Evolutionary conservation across 768 basidiomycete genomes (phyloP), one percentile per base, ranked within the genome.

Genomic region (Mycena epipterygia): DNA sequence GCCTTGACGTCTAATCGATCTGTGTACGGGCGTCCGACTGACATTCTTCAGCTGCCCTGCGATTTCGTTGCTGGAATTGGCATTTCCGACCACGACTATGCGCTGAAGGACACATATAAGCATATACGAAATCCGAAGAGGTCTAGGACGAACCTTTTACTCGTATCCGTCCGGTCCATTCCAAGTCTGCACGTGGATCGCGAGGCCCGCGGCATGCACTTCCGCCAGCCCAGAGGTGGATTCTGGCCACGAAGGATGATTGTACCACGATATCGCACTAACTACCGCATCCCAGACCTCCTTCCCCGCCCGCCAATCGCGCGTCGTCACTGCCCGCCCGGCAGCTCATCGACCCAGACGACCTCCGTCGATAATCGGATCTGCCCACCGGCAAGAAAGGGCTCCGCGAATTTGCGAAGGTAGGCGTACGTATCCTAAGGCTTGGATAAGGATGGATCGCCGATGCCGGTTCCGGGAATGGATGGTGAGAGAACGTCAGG

Each of bases 61-160:
- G 42, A 89, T 85, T 56, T 89, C 88, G 71, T 89, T 89, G 39
- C 82, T 81, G 2, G 88, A 88, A 57, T 88, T 86, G 23, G 85
- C 88, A 27, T 88, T 88, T 14, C 85, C 88, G 5, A 89, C 75
- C 13, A 89, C 80, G 0, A 87, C 79, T 25, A 83, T 79, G 21
- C 83, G 82, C 88, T 89, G n/a, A 11, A 23, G 25, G 19, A n/a
- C n/a, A n/a, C 23, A 17, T 9, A 21, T 5, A 44, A n/a, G 60
- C 17, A 64, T 39, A 56, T 12, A 14, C 7, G 16, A 16, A 29
- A 5, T 19, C 27, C 2, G 8, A 21, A 3, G 51, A 55, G 11
- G 4, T 29, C 17, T 17, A 67, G n/a, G 37, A 63, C 73, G 13
- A 33, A 84, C 84, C 76, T 84, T 84, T 11, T 76, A 76, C 64